These are phyloP conservation scores for Clarireedia monteithiana DNA, from an alignment of 2,329 filamentous ascomycete species.

Conservation along the genomic window DNA sequence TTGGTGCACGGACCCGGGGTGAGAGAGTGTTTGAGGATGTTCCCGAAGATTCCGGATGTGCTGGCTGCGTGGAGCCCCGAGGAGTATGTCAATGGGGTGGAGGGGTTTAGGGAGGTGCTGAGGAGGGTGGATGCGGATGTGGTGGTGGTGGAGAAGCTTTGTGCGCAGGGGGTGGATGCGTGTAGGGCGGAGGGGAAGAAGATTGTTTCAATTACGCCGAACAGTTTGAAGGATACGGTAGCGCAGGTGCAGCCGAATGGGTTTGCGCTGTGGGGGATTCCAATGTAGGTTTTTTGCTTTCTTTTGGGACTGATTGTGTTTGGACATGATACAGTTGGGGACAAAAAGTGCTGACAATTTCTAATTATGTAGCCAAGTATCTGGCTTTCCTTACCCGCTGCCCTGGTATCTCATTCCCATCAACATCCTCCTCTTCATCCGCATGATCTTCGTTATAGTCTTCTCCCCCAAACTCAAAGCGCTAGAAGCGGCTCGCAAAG, in stretches of 20 bases:
- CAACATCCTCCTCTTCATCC: constrained; percentile 35
- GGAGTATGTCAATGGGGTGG: constrained; percentile 35
- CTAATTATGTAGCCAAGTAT: constrained; percentile 14
- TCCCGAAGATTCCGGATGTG: constrained; percentile 19
- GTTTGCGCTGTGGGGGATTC: constrained; percentile 32
- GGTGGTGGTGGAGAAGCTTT: constrained; percentile 37
- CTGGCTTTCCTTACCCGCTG: constrained; percentile 39
- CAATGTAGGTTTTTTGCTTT: constrained; percentile 28
- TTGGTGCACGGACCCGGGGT: neutral
- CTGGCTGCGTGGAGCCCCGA: constrained; percentile 30
- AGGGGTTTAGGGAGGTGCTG: constrained; percentile 33
- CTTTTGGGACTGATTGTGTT: neutral
- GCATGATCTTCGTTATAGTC: constrained; percentile 18
- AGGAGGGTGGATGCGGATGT: constrained; percentile 32
- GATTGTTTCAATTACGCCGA: constrained; percentile 37
- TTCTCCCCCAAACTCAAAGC: constrained; percentile 17
- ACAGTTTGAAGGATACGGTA: constrained; percentile 36
- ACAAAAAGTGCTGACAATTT: neutral
- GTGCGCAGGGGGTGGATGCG: constrained; percentile 37
- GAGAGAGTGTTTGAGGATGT: constrained; percentile 1
- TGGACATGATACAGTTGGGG: too few relatives aligned
- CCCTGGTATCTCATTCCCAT: constrained; percentile 35
- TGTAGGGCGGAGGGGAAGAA: constrained; percentile 31
- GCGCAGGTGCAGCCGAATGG: constrained; percentile 32
- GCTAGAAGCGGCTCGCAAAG: constrained; percentile 23